Percentiles rank a stretch among this genome's conserved stretches.
Evolutionary conservation across 495 filamentous ascomycete genomes (phyloP).

Genomic region (Amniculicola lignicola): DNA sequence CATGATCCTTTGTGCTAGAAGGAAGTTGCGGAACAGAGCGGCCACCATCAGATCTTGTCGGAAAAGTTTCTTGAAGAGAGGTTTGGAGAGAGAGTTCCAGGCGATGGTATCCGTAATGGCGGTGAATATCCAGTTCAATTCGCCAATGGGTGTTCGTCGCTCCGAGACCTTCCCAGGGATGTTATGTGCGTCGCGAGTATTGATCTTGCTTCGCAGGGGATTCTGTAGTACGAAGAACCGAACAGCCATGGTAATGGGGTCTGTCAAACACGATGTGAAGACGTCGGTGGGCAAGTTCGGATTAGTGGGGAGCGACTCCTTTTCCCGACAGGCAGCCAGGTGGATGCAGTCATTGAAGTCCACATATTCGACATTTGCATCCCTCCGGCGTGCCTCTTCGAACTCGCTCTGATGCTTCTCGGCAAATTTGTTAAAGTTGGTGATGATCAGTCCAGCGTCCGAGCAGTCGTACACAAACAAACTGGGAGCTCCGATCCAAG

Average conservation of each 20-base stretch:
- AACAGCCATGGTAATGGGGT: constrained; percentile 93
- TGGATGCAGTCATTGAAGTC: constrained; percentile 81
- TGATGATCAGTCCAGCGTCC: constrained; percentile 90
- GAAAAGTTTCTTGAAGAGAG: constrained; percentile 93
- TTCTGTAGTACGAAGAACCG: constrained; percentile 94
- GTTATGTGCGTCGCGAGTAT: constrained; percentile 73
- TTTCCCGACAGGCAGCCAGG: constrained; percentile 82
- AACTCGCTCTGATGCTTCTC: constrained; percentile 91
- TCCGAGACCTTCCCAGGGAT: constrained; percentile 85
- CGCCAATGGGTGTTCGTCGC: constrained; percentile 88
- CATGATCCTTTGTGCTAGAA: constrained; percentile 94
- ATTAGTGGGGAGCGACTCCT: constrained; percentile 94
- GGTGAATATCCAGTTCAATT: constrained; percentile 99
- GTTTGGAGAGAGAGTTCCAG: constrained; percentile 87
- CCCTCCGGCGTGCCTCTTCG: constrained; percentile 62
- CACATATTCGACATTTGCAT: constrained; percentile 68
- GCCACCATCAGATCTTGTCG: constrained; percentile 99
- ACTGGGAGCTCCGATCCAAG: constrained; percentile 92
- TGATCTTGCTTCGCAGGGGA: constrained; percentile 70
- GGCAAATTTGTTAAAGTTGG: constrained; percentile 88
- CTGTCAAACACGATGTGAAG: constrained; percentile 94
- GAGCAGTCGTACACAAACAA: constrained; percentile 98
- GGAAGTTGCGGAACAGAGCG: constrained; percentile 91
- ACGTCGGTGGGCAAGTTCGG: constrained; percentile 90
- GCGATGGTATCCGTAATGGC: constrained; percentile 99